phyloP scores from a whole-genome alignment of 2,329 filamentous ascomycete species.

The Dothistroma pini region DNA sequence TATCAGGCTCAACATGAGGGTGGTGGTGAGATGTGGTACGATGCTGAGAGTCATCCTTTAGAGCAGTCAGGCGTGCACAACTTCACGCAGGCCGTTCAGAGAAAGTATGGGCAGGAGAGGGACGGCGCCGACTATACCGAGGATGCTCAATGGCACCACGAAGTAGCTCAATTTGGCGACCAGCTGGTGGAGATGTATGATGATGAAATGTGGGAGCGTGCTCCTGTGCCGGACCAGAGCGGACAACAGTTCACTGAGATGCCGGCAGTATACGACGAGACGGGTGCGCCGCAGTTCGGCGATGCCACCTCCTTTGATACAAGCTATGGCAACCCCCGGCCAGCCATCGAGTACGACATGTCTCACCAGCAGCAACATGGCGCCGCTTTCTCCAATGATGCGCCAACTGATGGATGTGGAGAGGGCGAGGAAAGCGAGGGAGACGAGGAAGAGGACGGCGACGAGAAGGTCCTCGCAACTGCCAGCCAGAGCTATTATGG shows the following conservation, averaged over 20 bases:
- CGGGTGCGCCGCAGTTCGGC: background rate
- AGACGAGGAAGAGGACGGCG: conserved; percentile 5
- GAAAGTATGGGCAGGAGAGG: background rate
- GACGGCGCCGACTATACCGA: background rate
- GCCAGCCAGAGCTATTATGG: conserved; percentile 10
- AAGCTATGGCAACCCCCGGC: background rate
- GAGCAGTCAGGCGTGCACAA: background rate
- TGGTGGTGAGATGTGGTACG: background rate
- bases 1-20: background rate
- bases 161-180: background rate
- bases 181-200: background rate
- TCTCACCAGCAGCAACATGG: background rate
- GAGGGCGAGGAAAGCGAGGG: background rate
- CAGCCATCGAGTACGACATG: background rate
- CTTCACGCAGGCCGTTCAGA: background rate
- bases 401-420: background rate
- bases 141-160: background rate
- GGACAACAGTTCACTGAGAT: background rate
- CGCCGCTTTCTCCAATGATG: background rate
- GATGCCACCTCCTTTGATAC: background rate
- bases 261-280: background rate
- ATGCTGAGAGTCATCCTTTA: background rate
- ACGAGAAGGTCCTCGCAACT: background rate
- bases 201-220: background rate
- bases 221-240: background rate